Base-by-base conservation (phyloP, 2,329 filamentous ascomycete species). In the Sporothrix luriei region DNA sequence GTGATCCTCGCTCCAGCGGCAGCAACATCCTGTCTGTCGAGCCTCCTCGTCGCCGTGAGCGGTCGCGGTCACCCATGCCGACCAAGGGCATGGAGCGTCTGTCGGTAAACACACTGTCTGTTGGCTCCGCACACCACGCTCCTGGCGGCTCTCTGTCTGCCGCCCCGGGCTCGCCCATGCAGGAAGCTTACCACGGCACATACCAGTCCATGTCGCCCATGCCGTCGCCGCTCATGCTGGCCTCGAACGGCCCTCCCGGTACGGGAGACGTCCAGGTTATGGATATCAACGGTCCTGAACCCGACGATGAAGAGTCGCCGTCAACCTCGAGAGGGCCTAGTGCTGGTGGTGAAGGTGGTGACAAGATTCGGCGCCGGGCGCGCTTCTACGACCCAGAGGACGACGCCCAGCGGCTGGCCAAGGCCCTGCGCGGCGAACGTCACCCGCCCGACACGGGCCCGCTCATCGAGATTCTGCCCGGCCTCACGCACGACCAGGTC, bases 201-300 rank as follows among this genome's bases (percentile, higher is more conserved):
- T 98, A 97, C 75, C 94, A 98, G 79, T 92, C 92, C 70, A 91
- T 96, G 75, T 97, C 94, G 0, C 94, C 94, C 0, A 97, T 97
- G 92, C 94, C 94, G 0, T 93, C 93, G 0, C 92, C 94, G 0
- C 82, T 94, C 29, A 83, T 89, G 75, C 76, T 88, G 4, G 78
- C 87, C 2, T 80, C 82, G 0, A 76, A 82, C 62, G 79, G 83
- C 40, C 82, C 85, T 48, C 83, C 88, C 11, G 85, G 87, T n/a
- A 13, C 69, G 9, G 26, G 68, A 1, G 71, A 73, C 16, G 54
- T 70, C 26, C 52, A 78, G 14, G 73, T 80, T 38, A 74, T 85
- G 33, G 85, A 88, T 0, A 78, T 88, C 16, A 86, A 85, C 0
- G 85, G 87, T 0, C 76, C 84, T 11, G 78, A 67, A 66, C 88